Conservation (phyloP, 78 protist genomes). For the Monocercomonoides exilis region DNA sequence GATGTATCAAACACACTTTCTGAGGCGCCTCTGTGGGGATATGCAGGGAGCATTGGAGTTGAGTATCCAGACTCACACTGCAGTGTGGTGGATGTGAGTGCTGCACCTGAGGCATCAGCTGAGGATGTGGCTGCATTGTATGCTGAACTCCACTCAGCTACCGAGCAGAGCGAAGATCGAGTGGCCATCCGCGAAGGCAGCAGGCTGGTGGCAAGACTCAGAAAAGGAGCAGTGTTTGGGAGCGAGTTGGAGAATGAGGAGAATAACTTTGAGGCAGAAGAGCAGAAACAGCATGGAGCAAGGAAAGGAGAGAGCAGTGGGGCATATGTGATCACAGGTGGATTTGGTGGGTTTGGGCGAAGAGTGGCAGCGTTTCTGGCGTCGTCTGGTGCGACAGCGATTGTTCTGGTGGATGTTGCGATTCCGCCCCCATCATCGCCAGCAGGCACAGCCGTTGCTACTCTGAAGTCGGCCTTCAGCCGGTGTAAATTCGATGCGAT, state of each 20-base stretch:
- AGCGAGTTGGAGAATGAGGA: background rate
- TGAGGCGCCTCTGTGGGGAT: background rate
- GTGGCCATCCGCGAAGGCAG: background rate
- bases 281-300: background rate
- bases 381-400: background rate
- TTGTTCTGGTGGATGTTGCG: background rate
- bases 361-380: background rate
- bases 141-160: background rate
- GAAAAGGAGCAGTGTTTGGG: background rate
- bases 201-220: background rate
- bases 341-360: background rate
- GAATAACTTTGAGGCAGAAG: background rate
- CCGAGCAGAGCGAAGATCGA: background rate
- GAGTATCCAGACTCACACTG: background rate
- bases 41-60: background rate
- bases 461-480: background rate
- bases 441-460: background rate
- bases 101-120: background rate
- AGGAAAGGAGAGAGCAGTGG: too few relatives aligned
- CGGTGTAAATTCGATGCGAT: background rate
- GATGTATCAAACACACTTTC: too few relatives aligned
- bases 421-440: background rate
- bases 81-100: background rate
- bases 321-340: conserved; percentile 1
- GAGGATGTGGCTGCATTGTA: background rate